Percentiles rank a stretch among this genome's conserved stretches.
Evolutionary conservation across 768 basidiomycete genomes (phyloP).

Genomic region (Suillus americanus): DNA sequence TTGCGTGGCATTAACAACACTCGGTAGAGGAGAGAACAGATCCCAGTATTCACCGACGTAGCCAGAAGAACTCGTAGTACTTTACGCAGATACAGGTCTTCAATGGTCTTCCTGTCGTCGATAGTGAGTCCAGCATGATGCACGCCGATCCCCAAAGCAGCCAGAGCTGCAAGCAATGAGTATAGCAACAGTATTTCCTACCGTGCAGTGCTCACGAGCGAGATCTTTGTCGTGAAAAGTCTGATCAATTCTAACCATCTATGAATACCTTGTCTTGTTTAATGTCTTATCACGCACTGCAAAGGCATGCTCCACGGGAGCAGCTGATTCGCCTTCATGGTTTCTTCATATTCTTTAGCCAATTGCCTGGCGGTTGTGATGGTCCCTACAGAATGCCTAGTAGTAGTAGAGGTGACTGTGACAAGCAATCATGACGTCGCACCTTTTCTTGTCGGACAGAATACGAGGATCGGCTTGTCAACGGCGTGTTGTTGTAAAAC

Average conservation of each 20-base stretch:
- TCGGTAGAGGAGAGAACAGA: background rate
- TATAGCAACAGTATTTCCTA: background rate
- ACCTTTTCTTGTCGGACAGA: slow-evolving; percentile 90
- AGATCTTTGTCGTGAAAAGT: slow-evolving; percentile 69
- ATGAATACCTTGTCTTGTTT: slow-evolving; percentile 4
- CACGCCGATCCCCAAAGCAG: slow-evolving; percentile 75
- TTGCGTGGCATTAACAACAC: slow-evolving; percentile 9
- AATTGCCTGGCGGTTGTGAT: slow-evolving; percentile 74
- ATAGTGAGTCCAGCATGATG: slow-evolving; percentile 87
- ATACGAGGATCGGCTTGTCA: slow-evolving; percentile 85
- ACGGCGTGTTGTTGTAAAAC: slow-evolving; percentile 71
- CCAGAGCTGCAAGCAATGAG: slow-evolving; percentile 47
- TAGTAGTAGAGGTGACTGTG: slow-evolving; percentile 1
- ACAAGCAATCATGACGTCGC: background rate
- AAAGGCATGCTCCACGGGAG: slow-evolving; percentile 71
- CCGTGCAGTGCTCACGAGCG: slow-evolving; percentile 41
- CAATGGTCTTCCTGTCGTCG: slow-evolving; percentile 72
- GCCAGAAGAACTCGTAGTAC: slow-evolving; percentile 68
- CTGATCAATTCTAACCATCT: slow-evolving; percentile 46
- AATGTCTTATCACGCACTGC: slow-evolving; percentile 31
- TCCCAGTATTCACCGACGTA: slow-evolving; percentile 65
- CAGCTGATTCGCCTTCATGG: slow-evolving; percentile 43
- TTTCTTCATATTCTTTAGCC: slow-evolving; percentile 66
- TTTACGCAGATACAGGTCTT: slow-evolving; percentile 70
- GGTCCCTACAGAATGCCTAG: slow-evolving; percentile 39